A percentile compares a stretch with the other conserved stretches of the same genome.
These are phyloP conservation scores for Haberlea rhodopensis DNA, from an alignment of 257 asterid species.

Conservation along the genomic window DNA sequence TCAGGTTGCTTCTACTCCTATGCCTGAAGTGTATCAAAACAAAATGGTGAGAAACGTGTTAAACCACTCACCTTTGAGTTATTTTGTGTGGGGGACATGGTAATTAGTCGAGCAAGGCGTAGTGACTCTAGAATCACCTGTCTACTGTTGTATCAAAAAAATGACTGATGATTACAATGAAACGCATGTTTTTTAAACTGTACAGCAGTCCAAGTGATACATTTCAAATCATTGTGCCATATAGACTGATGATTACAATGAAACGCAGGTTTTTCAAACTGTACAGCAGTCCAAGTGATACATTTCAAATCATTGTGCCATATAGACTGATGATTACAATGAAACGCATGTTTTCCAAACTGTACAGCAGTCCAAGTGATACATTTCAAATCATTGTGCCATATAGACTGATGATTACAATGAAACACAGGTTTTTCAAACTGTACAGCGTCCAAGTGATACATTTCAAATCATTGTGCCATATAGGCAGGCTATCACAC, in stretches of 20 bases:
- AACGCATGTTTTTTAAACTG: neutral
- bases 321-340: too few relatives aligned
- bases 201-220: neutral
- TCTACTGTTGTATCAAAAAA: neutral
- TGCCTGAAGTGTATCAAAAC: constrained; percentile 52
- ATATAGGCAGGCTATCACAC: neutral
- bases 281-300: too few relatives aligned
- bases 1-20: constrained; percentile 57
- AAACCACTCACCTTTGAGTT: neutral
- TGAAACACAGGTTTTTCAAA: too few relatives aligned
- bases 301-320: too few relatives aligned
- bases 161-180: neutral
- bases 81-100: neutral
- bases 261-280: too few relatives aligned
- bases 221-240: too few relatives aligned
- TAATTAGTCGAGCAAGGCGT: neutral
- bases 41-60: constrained; percentile 44
- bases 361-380: too few relatives aligned
- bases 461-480: neutral
- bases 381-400: too few relatives aligned
- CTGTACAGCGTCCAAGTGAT: too few relatives aligned
- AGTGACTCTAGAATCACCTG: neutral
- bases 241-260: too few relatives aligned
- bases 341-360: too few relatives aligned
- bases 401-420: too few relatives aligned